Conservation (phyloP, 2,329 filamentous ascomycete species). For the Plenodomus tracheiphilus region DNA sequence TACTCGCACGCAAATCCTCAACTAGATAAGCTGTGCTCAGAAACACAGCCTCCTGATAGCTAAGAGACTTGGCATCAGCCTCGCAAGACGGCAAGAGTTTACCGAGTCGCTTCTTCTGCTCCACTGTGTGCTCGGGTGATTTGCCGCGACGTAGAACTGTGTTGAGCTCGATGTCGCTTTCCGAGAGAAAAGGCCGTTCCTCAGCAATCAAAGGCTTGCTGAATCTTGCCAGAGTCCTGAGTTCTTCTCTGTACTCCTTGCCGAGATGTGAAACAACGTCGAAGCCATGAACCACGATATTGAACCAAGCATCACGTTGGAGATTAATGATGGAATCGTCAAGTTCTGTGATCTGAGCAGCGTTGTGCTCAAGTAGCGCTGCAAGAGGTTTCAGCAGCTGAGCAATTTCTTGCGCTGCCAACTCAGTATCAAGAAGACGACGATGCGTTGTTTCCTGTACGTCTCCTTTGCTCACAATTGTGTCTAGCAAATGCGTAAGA, state of each 20-base stretch:
- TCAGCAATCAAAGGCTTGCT: conserved; percentile 87
- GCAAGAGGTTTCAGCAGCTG: conserved; percentile 88
- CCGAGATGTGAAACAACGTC: conserved; percentile 73
- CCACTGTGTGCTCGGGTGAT: conserved; percentile 73
- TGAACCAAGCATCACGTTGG: conserved; percentile 95
- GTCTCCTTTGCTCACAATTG: conserved; percentile 88
- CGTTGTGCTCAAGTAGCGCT: conserved; percentile 68
- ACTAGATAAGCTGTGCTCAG: conserved; percentile 88
- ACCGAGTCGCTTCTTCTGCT: conserved; percentile 78
- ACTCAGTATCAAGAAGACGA: conserved; percentile 75
- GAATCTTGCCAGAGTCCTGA: conserved; percentile 82
- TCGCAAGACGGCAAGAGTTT: conserved; percentile 76
- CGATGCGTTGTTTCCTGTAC: conserved; percentile 71
- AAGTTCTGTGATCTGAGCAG: conserved; percentile 59
- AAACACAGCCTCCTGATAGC: conserved; percentile 90
- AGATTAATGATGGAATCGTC: conserved; percentile 62
- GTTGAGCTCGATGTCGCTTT: conserved; percentile 96
- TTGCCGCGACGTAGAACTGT: conserved; percentile 87
- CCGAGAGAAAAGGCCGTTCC: conserved; percentile 83
- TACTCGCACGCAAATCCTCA: conserved; percentile 81
- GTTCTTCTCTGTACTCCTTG: conserved; percentile 72
- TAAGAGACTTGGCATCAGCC: conserved; percentile 76
- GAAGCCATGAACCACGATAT: conserved; percentile 93
- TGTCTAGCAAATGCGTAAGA: conserved; percentile 79
- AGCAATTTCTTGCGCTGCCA: conserved; percentile 83